Base-by-base conservation (phyloP, 116 monocot genomes). In the Zostera marina region DNA sequence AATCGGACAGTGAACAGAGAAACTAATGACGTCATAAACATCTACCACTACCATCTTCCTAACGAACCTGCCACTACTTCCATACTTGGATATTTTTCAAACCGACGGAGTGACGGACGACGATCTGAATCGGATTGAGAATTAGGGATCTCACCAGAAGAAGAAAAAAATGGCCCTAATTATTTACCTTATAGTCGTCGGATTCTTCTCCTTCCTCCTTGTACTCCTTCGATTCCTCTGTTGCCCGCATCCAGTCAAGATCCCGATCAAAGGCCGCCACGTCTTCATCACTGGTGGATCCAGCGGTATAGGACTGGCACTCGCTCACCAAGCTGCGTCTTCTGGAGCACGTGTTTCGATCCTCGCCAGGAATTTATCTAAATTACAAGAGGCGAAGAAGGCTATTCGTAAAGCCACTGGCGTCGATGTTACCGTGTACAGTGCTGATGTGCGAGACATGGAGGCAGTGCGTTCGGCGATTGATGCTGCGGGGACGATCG, bases 241-340 rank as follows among this genome's bases (percentile, higher is more conserved):
- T 20, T 44, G 53, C 6, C 76, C 76, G 14, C 52, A 66, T 57
- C 71, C 71, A 12, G 58, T 40, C 39, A 55, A 44, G 20, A 44
- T 84, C 17, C 79, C 74, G 8, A 59, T 79, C 62, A 72, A 71
- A 47, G 56, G 58, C 12, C 79, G 83, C 56, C 79, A 83, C 58
- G 76, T 83, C 14, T 66, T 83, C 68, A 73, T 83, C 68, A 70
- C 71, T 62, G 83, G 76, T 22, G 79, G 79, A 5, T 83, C 79
- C 42, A 70, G 69, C 65, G 79, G 83, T 52, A 83, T 83, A 57
- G 83, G 79, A 14, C 73, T 83, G 11, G 47, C 76, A 58, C 61
- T 83, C 40, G 83, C 83, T 9, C 69, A 60, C 63, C 70, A 32
- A 23, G 76, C 75, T 39, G 73, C 76, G 54, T 59, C 64, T 45